Percentiles rank a stretch among this genome's conserved stretches.
Conservation (phyloP, 73 alveolate species). For the Paramecium pentaurelia region DNA sequence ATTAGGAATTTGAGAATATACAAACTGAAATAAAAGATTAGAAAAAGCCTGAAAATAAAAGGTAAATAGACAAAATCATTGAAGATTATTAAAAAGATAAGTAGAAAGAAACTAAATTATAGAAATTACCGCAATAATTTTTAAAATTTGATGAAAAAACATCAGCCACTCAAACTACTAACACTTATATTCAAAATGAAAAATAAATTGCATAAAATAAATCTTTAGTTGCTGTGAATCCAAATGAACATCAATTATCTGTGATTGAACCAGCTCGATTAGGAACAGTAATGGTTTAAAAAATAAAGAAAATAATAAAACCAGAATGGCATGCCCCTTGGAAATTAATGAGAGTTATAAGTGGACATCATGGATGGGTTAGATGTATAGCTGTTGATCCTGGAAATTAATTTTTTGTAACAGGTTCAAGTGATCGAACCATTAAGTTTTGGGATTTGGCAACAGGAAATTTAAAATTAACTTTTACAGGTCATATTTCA, state of each 20-base stretch:
- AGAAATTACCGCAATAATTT: constrained; percentile 48
- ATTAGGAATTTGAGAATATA: neutral
- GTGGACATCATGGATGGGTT: constrained; percentile 99
- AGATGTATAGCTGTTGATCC: constrained; percentile 97
- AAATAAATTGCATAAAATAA: neutral
- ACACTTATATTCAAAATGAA: neutral
- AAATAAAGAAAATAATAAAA: constrained; percentile 71
- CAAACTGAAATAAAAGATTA: constrained; percentile 16
- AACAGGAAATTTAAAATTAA: constrained; percentile 91
- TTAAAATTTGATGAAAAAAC: constrained; percentile 53
- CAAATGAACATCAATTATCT: constrained; percentile 23
- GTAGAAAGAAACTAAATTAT: constrained; percentile 24
- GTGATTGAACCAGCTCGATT: constrained; percentile 61
- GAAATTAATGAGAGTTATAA: constrained; percentile 96
- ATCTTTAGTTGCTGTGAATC: neutral
- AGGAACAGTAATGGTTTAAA: constrained; percentile 55
- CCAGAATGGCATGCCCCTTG: constrained; percentile 98
- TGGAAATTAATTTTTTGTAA: constrained; percentile 93
- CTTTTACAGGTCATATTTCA: constrained; percentile 98
- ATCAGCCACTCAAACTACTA: constrained; percentile 23
- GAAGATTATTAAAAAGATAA: constrained; percentile 35
- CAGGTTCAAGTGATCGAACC: constrained; percentile 98
- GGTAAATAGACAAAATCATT: constrained; percentile 45
- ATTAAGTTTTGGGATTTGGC: constrained; percentile 99
- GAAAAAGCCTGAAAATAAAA: neutral